Evolutionary conservation across 75 land plant species (phyloP).

Genomic region (Larix kaempferi): DNA sequence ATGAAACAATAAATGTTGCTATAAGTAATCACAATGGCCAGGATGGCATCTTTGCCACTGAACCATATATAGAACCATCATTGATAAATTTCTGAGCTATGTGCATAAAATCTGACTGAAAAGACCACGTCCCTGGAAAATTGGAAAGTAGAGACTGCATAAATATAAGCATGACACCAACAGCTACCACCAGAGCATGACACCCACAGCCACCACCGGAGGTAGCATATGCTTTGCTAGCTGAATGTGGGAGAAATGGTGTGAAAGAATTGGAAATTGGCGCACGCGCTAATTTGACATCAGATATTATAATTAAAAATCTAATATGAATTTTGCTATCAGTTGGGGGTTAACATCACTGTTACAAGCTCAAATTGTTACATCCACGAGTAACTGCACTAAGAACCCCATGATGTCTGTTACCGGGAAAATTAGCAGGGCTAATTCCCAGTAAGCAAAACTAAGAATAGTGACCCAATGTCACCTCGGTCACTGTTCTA

Average conservation of each 20-base stretch:
- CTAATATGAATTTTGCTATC: no score
- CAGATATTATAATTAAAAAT: no score
- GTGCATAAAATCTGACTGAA: constrained; percentile 50
- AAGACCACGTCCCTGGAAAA: constrained; percentile 59
- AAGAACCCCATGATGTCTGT: no score
- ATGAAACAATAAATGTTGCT: constrained; percentile 54
- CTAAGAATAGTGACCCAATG: no score
- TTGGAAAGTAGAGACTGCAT: constrained; percentile 74
- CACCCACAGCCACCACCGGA: constrained; percentile 70
- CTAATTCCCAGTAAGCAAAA: no score
- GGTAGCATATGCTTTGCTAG: constrained; percentile 76
- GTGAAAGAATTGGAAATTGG: no score
- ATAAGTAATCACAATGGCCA: constrained; percentile 99
- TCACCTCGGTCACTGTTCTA: no score
- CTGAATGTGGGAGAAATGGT: constrained; percentile 28
- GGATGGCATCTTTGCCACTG: constrained; percentile 52
- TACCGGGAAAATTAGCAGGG: no score
- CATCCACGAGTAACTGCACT: no score
- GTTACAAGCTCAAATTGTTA: no score
- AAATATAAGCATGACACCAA: constrained; percentile 69
- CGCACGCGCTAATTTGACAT: no score
- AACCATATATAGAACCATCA: constrained; percentile 86
- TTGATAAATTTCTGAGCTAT: constrained; percentile 61
- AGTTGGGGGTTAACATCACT: no score
- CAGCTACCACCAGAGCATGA: constrained; percentile 65